Evolutionary conservation across 2,329 filamentous ascomycete species (phyloP).

Genomic region (Botrytis galanthina): DNA sequence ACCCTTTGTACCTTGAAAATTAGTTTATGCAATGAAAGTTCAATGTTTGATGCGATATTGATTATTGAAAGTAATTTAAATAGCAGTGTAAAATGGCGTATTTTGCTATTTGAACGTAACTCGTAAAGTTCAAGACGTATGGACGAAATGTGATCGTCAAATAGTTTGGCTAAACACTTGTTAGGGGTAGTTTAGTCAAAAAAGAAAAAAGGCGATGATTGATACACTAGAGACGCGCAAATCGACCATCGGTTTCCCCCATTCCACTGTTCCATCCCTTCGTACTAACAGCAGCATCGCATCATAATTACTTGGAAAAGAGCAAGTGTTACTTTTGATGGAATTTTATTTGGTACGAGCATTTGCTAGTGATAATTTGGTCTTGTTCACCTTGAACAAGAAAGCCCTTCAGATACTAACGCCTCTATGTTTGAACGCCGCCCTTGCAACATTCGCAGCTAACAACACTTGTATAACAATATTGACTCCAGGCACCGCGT

Average conservation of each 20-base stretch:
- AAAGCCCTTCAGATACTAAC: background rate
- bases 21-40: background rate
- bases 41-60: background rate
- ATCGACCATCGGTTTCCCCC: background rate
- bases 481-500: background rate
- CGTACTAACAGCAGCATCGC: background rate
- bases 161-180: background rate
- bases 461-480: background rate
- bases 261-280: background rate
- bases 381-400: slow-evolving; percentile 4
- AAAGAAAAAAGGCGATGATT: background rate
- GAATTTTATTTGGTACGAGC: background rate
- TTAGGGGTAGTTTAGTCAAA: too few relatives aligned
- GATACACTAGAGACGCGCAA: background rate
- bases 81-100: background rate
- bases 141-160: background rate
- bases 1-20: background rate
- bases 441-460: background rate
- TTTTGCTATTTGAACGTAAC: too few relatives aligned
- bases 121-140: background rate
- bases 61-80: background rate
- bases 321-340: background rate
- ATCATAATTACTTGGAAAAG: background rate
- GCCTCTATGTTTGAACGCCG: slow-evolving; percentile 9
- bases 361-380: background rate